Base-by-base conservation (phyloP, 2,329 filamentous ascomycete genomes). In the Plectosphaerella plurivora region DNA sequence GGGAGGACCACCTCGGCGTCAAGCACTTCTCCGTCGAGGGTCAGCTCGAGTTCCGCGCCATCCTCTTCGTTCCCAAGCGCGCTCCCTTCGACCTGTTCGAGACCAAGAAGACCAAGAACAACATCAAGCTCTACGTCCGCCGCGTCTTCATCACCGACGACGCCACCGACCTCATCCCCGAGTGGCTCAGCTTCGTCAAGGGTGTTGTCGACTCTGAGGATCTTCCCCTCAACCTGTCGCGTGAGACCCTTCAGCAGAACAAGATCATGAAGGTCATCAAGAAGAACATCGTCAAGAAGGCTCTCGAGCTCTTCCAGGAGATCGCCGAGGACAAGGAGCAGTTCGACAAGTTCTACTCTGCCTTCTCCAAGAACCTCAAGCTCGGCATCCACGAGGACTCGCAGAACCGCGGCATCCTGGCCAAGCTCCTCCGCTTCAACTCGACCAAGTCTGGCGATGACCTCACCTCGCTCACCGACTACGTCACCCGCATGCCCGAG, bases 221-320 rank as follows among this genome's bases (percentile, higher is more conserved):
- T 75, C 89, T 99, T 59, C 94, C 94, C 65, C 89, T 99, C 75
- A 99, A 99, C 87, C 78, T 99, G 81, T 97, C 94, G 70, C 94
- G 94, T 88, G 94, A 99, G 87, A 97, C 93, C 54, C 91, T 99
- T 49, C 94, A 99, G 81, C 94, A 97, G 84, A 99, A 97, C 89
- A 97, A 97, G 91, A 99, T 99, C 84, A 97, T 97, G 94, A 97
- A 97, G 89, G 94, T 97, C 76, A 97, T 97, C 86, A 96, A 95
- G 87, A 99, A 99, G 91, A 99, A 99, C 88, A 96, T 99, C 62
- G 92, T 99, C 84, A 99, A 97, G 92, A 99, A 99, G 90, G 90
- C 91, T 61, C 91, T 99, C 62, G 94, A 99, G 84, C 91, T 99
- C 74, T 99, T 99, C 88, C 85, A 86, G 68, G 94, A 99, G 83